Base-by-base conservation (phyloP, 192 early-diverging fungal genomes). In the Fimicolochytrium jonesii region DNA sequence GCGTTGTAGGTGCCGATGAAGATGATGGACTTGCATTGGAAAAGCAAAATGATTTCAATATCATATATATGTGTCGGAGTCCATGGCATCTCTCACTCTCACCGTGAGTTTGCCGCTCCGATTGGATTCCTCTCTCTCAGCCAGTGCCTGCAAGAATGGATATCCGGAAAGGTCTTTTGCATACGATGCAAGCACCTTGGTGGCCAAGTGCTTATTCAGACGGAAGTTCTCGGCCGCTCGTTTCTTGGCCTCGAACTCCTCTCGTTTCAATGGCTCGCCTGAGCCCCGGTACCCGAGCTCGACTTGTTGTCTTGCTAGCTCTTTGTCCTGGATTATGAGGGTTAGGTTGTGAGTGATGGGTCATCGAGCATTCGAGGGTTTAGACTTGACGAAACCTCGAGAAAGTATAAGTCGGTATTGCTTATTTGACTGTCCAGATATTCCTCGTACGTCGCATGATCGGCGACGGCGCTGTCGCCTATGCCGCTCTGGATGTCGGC, bases 311-410 rank as follows among this genome's bases (percentile, higher is more conserved):
- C 83, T 72, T 9, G 82, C 83, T 9, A 85, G 67, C 49, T 85
- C 83, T 49, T 85, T 85, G 68, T 85, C 83, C 78, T 82, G 18
- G 11, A n/a, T n/a, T n/a, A n/a, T n/a, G n/a, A n/a, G n/a, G n/a
- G n/a, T n/a, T n/a, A n/a, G n/a, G n/a, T n/a, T n/a, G n/a, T n/a
- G n/a, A n/a, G n/a, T n/a, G n/a, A n/a, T n/a, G n/a, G n/a, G n/a
- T n/a, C n/a, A n/a, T n/a, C n/a, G n/a, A n/a, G n/a, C n/a, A n/a
- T n/a, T n/a, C n/a, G n/a, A n/a, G n/a, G n/a, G n/a, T n/a, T n/a
- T n/a, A n/a, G n/a, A n/a, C n/a, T n/a, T n/a, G n/a, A n/a, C n/a
- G n/a, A n/a, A n/a, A 79, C 80, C 62, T 85, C 83, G 22, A 85
- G 69, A 47, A 85, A 85, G 69, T 70, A 85, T 18, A 85, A 62